phyloP scores from a whole-genome alignment of 139 green algal species.

The Bryopsis sp. region DNA sequence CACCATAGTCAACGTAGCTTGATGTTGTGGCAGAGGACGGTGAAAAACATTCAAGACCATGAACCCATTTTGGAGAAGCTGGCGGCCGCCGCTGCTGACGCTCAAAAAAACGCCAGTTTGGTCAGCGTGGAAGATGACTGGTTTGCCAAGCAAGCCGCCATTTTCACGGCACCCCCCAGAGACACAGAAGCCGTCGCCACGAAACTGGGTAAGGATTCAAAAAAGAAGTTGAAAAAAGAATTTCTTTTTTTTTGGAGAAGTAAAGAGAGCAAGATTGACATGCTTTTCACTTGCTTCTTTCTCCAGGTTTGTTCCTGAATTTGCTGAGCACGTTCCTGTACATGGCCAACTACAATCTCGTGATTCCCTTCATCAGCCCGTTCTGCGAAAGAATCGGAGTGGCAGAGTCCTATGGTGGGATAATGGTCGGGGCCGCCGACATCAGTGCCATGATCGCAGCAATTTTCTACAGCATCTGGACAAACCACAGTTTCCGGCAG shows the following conservation, averaged over 20 bases:
- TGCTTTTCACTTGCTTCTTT: background rate
- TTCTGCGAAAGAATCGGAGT: slow-evolving; percentile 25
- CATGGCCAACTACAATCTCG: slow-evolving; percentile 45
- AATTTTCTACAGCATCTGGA: slow-evolving; percentile 38
- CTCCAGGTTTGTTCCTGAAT: slow-evolving; percentile 30
- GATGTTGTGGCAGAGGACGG: no score
- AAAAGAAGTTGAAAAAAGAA: background rate
- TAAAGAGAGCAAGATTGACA: background rate
- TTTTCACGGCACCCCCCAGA: slow-evolving; percentile 28
- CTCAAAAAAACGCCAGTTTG: slow-evolving; percentile 4
- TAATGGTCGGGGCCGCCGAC: slow-evolving; percentile 26
- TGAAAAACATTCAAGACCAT: no score
- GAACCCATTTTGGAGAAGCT: background rate
- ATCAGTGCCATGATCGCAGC: slow-evolving; percentile 24
- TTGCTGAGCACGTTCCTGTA: slow-evolving; percentile 34
- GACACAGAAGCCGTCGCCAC: slow-evolving; percentile 25
- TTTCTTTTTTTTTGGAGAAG: no score
- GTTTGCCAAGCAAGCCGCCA: slow-evolving; percentile 17
- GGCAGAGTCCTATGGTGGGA: background rate
- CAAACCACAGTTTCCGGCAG: slow-evolving; percentile 35
- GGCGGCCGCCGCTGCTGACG: background rate
- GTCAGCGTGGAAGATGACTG: background rate
- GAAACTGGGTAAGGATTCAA: background rate
- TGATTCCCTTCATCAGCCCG: slow-evolving; percentile 26
- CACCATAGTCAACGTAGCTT: no score